A percentile compares a stretch with the other conserved stretches of the same genome.
phyloP scores from a whole-genome alignment of 1,284 basidiomycete species.

The Marasmius tenuissimus region DNA sequence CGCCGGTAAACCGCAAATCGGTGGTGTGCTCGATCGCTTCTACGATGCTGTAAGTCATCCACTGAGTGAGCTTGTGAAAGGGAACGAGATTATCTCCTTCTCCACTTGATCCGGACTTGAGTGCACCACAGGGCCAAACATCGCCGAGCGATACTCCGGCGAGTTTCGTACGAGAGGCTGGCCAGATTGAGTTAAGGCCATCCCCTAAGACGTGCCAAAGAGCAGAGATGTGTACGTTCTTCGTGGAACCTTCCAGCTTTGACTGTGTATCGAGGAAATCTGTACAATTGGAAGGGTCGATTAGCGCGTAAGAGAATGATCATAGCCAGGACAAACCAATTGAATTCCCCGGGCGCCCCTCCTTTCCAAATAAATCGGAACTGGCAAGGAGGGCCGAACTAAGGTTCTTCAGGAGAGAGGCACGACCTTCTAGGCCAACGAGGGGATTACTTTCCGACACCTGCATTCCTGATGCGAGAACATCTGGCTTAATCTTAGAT shows the following conservation, averaged over 20 bases:
- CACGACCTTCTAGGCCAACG: constrained; percentile 87
- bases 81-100: constrained; percentile 79
- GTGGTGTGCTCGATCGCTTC: constrained; percentile 80
- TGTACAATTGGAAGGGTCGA: constrained; percentile 26
- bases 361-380: constrained; percentile 68
- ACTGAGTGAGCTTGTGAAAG: constrained; percentile 95
- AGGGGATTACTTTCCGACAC: constrained; percentile 81
- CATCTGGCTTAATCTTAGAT: constrained; percentile 60
- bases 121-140: constrained; percentile 81
- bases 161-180: constrained; percentile 69
- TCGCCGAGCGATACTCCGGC: constrained; percentile 78
- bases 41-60: constrained; percentile 87
- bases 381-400: constrained; percentile 66
- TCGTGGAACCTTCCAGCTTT: constrained; percentile 34
- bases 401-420: constrained; percentile 74
- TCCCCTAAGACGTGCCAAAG: constrained; percentile 86
- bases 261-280: constrained; percentile 72
- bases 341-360: constrained; percentile 80
- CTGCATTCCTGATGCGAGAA: constrained; percentile 77
- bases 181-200: constrained; percentile 89
- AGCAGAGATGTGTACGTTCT: constrained; percentile 59
- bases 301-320: not conserved
- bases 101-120: constrained; percentile 34
- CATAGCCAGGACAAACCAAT: constrained; percentile 54
- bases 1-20: constrained; percentile 75